A percentile compares a stretch with the other conserved stretches of the same genome.
Evolutionary conservation across 2,329 filamentous ascomycete species (phyloP).

Genomic region (Xylaria sp.): DNA sequence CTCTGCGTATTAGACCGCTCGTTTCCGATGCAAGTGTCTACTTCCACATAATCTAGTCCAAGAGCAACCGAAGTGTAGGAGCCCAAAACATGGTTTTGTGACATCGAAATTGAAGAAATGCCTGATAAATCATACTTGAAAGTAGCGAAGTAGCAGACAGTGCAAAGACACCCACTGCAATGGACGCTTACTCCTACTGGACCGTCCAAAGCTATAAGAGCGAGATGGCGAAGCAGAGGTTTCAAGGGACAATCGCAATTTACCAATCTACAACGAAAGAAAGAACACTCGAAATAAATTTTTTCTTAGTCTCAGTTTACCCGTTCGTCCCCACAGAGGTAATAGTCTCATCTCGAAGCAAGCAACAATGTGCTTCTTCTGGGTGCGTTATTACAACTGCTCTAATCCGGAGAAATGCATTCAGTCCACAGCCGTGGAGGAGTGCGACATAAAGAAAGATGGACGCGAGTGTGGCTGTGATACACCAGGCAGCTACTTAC

Average conservation of each 20-base stretch:
- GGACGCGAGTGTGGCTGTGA: slow-evolving; percentile 1
- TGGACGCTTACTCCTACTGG: not conserved
- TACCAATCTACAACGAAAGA: not conserved
- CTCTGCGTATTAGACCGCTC: not conserved
- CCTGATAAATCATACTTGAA: not conserved
- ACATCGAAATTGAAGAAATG: not conserved
- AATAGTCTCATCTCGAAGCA: not conserved
- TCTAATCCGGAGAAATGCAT: slow-evolving; percentile 10
- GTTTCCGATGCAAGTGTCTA: slow-evolving; percentile 6
- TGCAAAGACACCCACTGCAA: not conserved
- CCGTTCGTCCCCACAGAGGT: not conserved
- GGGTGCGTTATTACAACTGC: slow-evolving; percentile 18
- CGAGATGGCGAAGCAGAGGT: not conserved
- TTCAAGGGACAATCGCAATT: not conserved
- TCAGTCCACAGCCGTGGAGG: not conserved
- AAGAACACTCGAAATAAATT: not conserved
- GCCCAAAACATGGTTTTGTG: not conserved
- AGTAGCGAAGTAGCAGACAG: not conserved
- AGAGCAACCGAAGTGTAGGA: not conserved
- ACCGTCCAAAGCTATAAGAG: slow-evolving; percentile 12
- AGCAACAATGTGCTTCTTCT: slow-evolving; percentile 11
- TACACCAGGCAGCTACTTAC: slow-evolving; percentile 6
- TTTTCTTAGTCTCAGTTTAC: not conserved
- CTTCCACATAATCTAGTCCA: slow-evolving; percentile 3
- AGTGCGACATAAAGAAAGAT: not conserved